A percentile compares a stretch with the other conserved stretches of the same genome.
phyloP scores from a whole-genome alignment of 2,329 filamentous ascomycete species.

The Aureobasidium uvarum region DNA sequence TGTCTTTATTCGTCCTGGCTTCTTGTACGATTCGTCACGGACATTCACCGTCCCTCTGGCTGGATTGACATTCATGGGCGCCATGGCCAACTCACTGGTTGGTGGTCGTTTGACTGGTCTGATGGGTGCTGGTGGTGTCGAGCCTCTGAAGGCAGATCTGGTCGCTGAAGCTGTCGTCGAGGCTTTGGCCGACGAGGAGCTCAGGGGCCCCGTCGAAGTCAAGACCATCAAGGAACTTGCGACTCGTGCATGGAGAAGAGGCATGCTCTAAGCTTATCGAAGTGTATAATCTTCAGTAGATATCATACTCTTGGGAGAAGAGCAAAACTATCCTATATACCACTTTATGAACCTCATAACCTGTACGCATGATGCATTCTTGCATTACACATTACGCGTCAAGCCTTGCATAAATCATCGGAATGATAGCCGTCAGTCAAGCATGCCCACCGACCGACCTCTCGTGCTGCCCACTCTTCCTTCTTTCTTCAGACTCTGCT shows the following conservation, averaged over 20 bases:
- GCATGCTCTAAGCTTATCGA: slow-evolving; percentile 60
- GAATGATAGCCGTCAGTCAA: background rate
- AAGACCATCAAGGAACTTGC: slow-evolving; percentile 78
- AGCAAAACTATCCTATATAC: background rate
- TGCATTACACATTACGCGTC: slow-evolving; percentile 3
- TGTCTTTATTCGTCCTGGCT: slow-evolving; percentile 79
- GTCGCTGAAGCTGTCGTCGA: slow-evolving; percentile 91
- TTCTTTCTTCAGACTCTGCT: background rate
- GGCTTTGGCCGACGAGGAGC: slow-evolving; percentile 69
- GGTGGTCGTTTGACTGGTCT: slow-evolving; percentile 72
- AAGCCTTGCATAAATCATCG: background rate
- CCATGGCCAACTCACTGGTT: slow-evolving; percentile 72
- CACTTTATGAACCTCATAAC: background rate
- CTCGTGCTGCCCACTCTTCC: background rate
- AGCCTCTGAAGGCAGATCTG: slow-evolving; percentile 81
- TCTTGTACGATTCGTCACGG: slow-evolving; percentile 83
- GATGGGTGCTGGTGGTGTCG: slow-evolving; percentile 78
- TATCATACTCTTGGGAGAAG: background rate
- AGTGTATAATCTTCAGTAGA: background rate
- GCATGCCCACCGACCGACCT: background rate
- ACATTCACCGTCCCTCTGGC: slow-evolving; percentile 83
- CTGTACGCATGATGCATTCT: background rate
- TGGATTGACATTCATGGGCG: slow-evolving; percentile 69
- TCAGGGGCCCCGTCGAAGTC: slow-evolving; percentile 74
- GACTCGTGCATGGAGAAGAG: slow-evolving; percentile 80